Conservation (phyloP, 2,329 filamentous ascomycete genomes). For the Fusarium sp. region DNA sequence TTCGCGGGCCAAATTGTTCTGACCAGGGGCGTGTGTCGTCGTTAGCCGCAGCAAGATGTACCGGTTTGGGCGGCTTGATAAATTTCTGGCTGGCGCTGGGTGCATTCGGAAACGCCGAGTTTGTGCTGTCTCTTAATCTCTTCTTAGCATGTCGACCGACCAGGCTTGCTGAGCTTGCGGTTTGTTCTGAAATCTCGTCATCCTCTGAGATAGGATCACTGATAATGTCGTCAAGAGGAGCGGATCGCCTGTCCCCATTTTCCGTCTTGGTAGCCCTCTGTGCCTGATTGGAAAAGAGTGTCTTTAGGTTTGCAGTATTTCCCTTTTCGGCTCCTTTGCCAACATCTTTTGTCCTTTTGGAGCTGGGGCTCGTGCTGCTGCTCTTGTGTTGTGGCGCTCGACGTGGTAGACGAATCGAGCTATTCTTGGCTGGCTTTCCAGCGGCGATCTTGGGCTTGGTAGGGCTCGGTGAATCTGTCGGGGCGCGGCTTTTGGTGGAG, state of each 20-base stretch:
- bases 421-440: slow-evolving; percentile 35
- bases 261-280: slow-evolving; percentile 55
- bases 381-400: slow-evolving; percentile 45
- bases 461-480: slow-evolving; percentile 54
- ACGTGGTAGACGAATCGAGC: slow-evolving; percentile 38
- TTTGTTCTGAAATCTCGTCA: slow-evolving; percentile 63
- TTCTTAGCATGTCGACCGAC: slow-evolving; percentile 66
- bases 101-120: slow-evolving; percentile 33
- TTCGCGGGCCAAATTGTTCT: slow-evolving; percentile 79
- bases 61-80: slow-evolving; percentile 53
- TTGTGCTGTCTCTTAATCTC: slow-evolving; percentile 54
- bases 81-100: slow-evolving; percentile 61
- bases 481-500: slow-evolving; percentile 45
- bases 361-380: slow-evolving; percentile 46
- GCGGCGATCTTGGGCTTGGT: slow-evolving; percentile 45
- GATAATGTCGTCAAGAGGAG: slow-evolving; percentile 58
- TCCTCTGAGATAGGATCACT: slow-evolving; percentile 69
- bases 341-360: slow-evolving; percentile 52
- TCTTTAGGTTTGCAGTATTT: slow-evolving; percentile 64
- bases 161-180: slow-evolving; percentile 61
- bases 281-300: slow-evolving; percentile 69
- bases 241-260: slow-evolving; percentile 42
- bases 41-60: slow-evolving; percentile 45
- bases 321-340: slow-evolving; percentile 59
- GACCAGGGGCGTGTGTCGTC: slow-evolving; percentile 82